phyloP scores from a whole-genome alignment of 1,139 yeast species.

The Magnusiomyces fungicola region DNA sequence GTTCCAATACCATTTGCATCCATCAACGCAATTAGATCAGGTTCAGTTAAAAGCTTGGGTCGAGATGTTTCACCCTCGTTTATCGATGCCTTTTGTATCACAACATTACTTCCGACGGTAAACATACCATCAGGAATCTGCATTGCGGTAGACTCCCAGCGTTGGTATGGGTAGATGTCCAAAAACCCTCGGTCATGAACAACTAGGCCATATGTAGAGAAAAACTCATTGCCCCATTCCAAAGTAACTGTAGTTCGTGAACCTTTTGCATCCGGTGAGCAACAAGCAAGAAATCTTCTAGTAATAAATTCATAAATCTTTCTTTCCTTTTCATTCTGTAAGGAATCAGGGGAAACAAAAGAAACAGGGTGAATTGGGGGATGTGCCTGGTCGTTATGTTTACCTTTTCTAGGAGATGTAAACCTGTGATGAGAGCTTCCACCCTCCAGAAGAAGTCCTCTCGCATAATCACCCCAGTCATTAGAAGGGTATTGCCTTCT shows the following conservation, averaged over 20 bases:
- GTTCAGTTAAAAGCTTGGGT: constrained; percentile 80
- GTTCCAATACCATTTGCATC: constrained; percentile 98
- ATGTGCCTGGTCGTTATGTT: constrained; percentile 90
- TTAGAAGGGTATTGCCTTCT: constrained; percentile 46
- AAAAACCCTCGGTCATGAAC: constrained; percentile 70
- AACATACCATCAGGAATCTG: constrained; percentile 58
- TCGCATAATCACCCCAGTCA: constrained; percentile 47
- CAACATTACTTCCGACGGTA: constrained; percentile 47
- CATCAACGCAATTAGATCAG: constrained; percentile 89
- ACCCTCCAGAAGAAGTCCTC: constrained; percentile 26
- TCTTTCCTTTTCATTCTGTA: constrained; percentile 44
- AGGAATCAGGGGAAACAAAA: constrained; percentile 33
- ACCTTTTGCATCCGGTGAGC: constrained; percentile 88
- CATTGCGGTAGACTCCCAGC: constrained; percentile 57
- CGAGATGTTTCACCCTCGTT: constrained; percentile 72
- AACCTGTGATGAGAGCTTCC: constrained; percentile 27
- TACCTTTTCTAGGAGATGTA: constrained; percentile 66
- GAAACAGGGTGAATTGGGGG: constrained; percentile 88
- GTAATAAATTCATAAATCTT: constrained; percentile 83
- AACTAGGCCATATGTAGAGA: constrained; percentile 61
- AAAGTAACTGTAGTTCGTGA: constrained; percentile 53
- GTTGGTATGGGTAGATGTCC: constrained; percentile 69
- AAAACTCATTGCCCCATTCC: constrained; percentile 72
- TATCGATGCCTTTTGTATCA: constrained; percentile 49
- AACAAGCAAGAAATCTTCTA: constrained; percentile 82